phyloP scores from a whole-genome alignment of 2,329 filamentous ascomycete genomes.

The Beauveria scarabaeidicola region DNA sequence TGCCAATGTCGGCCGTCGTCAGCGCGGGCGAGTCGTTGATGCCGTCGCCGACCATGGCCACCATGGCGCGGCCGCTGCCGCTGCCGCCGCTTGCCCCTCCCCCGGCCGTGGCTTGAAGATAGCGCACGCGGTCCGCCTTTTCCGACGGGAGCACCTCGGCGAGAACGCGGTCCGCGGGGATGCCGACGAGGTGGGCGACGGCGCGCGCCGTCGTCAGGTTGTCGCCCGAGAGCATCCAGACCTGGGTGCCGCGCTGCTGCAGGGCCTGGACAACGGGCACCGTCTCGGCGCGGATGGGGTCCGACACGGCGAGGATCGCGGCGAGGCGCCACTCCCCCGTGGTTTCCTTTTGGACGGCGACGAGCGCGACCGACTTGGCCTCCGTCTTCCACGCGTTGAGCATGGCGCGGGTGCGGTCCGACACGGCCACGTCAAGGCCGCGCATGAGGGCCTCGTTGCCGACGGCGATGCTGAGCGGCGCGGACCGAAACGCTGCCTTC shows the following conservation, averaged over 20 bases:
- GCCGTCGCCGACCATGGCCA: slow-evolving; percentile 84
- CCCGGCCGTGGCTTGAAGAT: slow-evolving; percentile 46
- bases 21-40: slow-evolving; percentile 85
- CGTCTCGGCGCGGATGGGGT: slow-evolving; percentile 71
- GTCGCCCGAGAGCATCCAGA: slow-evolving; percentile 92
- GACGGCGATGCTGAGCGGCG: slow-evolving; percentile 47
- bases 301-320: slow-evolving; percentile 67
- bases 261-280: slow-evolving; percentile 55
- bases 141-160: slow-evolving; percentile 79
- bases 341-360: slow-evolving; percentile 33
- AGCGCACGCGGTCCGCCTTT: slow-evolving; percentile 65
- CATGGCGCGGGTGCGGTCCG: slow-evolving; percentile 23
- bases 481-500: slow-evolving; percentile 42
- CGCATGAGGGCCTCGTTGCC: slow-evolving; percentile 66
- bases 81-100: slow-evolving; percentile 20
- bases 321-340: slow-evolving; percentile 41
- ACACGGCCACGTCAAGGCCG: slow-evolving; percentile 35
- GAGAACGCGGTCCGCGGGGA: slow-evolving; percentile 65
- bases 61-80: slow-evolving; percentile 33
- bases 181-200: slow-evolving; percentile 68
- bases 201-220: slow-evolving; percentile 77
- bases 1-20: slow-evolving; percentile 70
- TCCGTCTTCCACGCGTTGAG: slow-evolving; percentile 51
- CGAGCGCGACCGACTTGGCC: slow-evolving; percentile 56
- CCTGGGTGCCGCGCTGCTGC: slow-evolving; percentile 55